These are phyloP conservation scores for Monosporascus cannonballus DNA, from an alignment of 2,329 filamentous ascomycete genomes.

Conservation along the genomic window DNA sequence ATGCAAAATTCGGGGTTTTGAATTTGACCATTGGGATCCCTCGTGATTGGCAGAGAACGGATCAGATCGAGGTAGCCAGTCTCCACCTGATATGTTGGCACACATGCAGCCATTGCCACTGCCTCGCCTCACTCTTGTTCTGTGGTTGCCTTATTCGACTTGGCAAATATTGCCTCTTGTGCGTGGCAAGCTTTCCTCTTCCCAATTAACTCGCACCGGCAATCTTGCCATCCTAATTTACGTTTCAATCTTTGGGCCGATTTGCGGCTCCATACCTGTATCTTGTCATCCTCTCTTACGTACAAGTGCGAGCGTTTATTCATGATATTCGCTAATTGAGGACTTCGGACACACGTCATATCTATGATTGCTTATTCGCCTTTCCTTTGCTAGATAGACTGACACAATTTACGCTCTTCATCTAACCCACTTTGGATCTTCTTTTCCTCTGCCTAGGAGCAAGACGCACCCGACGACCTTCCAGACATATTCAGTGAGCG, in stretches of 20 bases:
- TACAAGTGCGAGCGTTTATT: neutral
- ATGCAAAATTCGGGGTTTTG: neutral
- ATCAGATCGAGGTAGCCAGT: neutral
- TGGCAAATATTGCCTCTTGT: neutral
- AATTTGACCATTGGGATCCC: too few relatives aligned
- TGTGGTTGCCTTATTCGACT: conserved; percentile 1
- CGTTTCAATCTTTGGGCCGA: too few relatives aligned
- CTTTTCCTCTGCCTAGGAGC: too few relatives aligned
- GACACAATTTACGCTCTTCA: too few relatives aligned
- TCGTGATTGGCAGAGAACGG: neutral
- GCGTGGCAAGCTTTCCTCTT: too few relatives aligned
- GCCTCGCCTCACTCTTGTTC: neutral
- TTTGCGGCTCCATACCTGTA: neutral
- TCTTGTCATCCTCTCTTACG: neutral
- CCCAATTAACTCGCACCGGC: too few relatives aligned
- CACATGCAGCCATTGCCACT: neutral
- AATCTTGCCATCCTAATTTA: too few relatives aligned
- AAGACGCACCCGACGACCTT: too few relatives aligned
- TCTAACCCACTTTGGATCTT: too few relatives aligned
- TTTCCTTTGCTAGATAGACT: too few relatives aligned
- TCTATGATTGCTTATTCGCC: neutral
- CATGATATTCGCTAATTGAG: neutral
- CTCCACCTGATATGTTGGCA: neutral
- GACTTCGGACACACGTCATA: neutral
- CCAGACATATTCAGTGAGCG: too few relatives aligned